These are phyloP conservation scores for Heliocybe sulcata DNA, from an alignment of 1,284 basidiomycete genomes.

Conservation along the genomic window DNA sequence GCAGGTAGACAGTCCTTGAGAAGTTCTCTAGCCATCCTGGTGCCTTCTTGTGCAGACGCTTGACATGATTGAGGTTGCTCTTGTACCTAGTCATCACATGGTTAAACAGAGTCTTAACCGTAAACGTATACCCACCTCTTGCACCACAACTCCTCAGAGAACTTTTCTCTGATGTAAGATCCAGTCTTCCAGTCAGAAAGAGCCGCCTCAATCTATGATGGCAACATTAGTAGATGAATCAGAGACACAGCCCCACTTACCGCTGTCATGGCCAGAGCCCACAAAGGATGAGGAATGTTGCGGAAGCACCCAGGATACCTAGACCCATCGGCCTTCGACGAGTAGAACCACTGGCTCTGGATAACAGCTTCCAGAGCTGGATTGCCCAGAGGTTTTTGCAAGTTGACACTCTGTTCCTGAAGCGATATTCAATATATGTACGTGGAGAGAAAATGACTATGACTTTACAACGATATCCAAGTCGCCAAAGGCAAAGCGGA, in stretches of 20 bases:
- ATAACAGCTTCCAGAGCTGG: neutral
- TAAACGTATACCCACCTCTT: neutral
- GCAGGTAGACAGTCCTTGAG: neutral
- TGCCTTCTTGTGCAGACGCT: neutral
- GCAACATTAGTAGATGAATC: neutral
- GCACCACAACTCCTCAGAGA: neutral
- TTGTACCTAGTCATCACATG: neutral
- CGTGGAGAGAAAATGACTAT: neutral
- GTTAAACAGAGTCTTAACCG: neutral
- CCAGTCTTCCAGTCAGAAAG: neutral
- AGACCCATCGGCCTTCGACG: neutral
- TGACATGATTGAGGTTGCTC: neutral
- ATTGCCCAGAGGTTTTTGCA: neutral
- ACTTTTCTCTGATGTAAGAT: neutral
- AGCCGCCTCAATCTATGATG: neutral
- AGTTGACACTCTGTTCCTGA: neutral
- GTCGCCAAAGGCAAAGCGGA: neutral
- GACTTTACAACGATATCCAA: neutral
- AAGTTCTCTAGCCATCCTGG: neutral
- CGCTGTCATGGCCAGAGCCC: neutral
- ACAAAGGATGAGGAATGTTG: neutral
- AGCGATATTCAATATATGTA: neutral
- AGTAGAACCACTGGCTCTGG: neutral
- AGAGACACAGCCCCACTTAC: neutral
- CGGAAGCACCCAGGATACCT: neutral